Percentiles rank a stretch among this genome's conserved stretches.
Conservation (phyloP, 148 eudicot species). For the Arbutus unedo region DNA sequence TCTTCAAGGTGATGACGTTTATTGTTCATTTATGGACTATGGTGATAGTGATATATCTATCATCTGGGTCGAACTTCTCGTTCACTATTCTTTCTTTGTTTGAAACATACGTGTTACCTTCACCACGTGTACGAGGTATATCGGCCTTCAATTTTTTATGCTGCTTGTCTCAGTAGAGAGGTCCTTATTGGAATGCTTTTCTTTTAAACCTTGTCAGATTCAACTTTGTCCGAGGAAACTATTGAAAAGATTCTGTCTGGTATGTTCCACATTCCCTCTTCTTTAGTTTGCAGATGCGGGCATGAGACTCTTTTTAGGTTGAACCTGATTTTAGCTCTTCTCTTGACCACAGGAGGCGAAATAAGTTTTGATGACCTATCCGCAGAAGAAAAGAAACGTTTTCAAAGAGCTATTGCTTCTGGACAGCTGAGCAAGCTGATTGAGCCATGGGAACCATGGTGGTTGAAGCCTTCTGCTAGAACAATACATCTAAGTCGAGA, state of each 20-base stretch:
- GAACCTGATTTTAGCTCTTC: conserved; percentile 8
- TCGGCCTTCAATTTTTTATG: neutral
- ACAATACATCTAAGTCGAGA: conserved; percentile 52
- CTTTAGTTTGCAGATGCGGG: neutral
- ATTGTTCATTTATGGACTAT: neutral
- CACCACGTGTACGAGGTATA: neutral
- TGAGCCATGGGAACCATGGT: conserved; percentile 96
- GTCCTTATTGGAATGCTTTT: neutral
- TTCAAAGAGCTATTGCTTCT: conserved; percentile 70
- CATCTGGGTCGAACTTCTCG: neutral
- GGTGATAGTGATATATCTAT: neutral
- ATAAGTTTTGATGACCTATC: conserved; percentile 62
- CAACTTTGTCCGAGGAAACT: conserved; percentile 72
- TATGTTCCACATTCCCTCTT: conserved; percentile 19
- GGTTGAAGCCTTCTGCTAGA: conserved; percentile 77
- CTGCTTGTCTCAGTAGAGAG: neutral
- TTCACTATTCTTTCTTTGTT: neutral
- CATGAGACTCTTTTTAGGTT: neutral
- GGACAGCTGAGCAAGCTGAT: conserved; percentile 94
- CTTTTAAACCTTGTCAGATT: conserved; percentile 34
- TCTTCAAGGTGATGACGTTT: neutral
- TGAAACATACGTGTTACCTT: neutral
- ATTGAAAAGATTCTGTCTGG: conserved; percentile 79
- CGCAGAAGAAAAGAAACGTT: conserved; percentile 61
- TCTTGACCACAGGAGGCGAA: conserved; percentile 39